Base-by-base conservation (phyloP, 1,284 basidiomycete species). In the Microbotryum violaceum region DNA sequence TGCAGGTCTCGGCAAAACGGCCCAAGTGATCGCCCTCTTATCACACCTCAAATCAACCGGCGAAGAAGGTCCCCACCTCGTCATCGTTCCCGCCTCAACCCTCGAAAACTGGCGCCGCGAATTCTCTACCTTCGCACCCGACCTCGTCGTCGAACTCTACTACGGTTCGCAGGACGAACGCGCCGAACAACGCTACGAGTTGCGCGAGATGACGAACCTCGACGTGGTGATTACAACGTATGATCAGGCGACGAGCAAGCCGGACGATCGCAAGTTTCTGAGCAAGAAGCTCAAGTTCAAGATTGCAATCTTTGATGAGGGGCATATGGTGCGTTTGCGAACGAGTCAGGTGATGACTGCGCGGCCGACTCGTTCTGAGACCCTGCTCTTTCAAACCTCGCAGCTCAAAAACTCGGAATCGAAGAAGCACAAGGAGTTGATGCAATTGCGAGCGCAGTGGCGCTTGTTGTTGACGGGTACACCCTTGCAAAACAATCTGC, bases 71-170 rank as follows among this genome's bases (percentile, higher is more conserved):
- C 92, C 93, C 21, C 92, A 97, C 77, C 83, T 98, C 42, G 82
- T 99, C 60, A 85, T 98, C 65, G 96, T 97, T 7, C 92, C 92
- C 18, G 92, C 93, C 1, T 98, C 94, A 3, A 97, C 93, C 0
- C 78, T 98, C 25, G 96, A 98, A 76, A 98, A 99, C 73, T 99
- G 96, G 96, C 88, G 89, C 74, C 84, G 96, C 66, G 96, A 99
- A 76, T 97, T 99, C 73, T 82, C 85, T 46, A 85, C 85, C 50
- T 98, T 98, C 71, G 89, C 89, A 2, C 91, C 92, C 0, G 66
- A 72, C 2, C 86, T 99, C 74, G 79, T 83, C n/a, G 84, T 97
- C 14, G 84, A 88, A 73, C 88, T 89, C 18, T 99, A 98, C 75
- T 98, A 97, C 70, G 96, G 91, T 9, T 82, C 84, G 44, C 94